Base-by-base conservation (phyloP, 305 asterid genomes). In the Coffea humblotiana region DNA sequence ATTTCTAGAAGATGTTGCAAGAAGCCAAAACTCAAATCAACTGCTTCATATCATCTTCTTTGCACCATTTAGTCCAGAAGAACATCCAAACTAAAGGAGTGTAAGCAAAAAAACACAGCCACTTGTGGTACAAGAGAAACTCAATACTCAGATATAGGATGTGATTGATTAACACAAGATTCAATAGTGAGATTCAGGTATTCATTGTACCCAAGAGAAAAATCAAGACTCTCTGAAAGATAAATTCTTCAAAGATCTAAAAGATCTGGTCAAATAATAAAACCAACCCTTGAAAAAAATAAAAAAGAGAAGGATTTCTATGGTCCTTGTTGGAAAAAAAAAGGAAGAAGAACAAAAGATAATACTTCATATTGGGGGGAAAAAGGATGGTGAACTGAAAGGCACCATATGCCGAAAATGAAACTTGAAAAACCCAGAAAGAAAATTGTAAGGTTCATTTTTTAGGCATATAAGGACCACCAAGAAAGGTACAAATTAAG, bases 1-100 rank as follows among this genome's bases (percentile, higher is more conserved):
- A 21, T 47, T 47, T 66, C 69, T 79, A 61, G 73, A 72, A 73
- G 40, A 21, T 13, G n/a, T 61, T 71, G 37, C 52, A 61, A 72
- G 49, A 51, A 51, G 4, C 47, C 77, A 79, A 8, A 52, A 25
- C 35, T 32, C 63, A 9, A 29, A 8, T 52, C 13, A 80, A 71
- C 18, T 54, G 54, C 23, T 13, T 29, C 72, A 27, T 40, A 81
- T 40, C 60, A 60, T 27, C 19, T 60, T 76, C 72, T 56, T 45
- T 47, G 51, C 32, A 63, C 35, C 74, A 49, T 75, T 58, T 45
- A 11, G 60, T 32, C 78, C 73, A 71, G 21, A 79, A 40, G 40
- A 66, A 64, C 65, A 47, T 27, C 65, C 52, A 19, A n/a, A 67
- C 25, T 8, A 48, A 71, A 73, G 60, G 15, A 61, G 11, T 37